Evolutionary conservation across 352 stramenopile species (phyloP).

Genomic region (Hyaloperonospora brassicae): DNA sequence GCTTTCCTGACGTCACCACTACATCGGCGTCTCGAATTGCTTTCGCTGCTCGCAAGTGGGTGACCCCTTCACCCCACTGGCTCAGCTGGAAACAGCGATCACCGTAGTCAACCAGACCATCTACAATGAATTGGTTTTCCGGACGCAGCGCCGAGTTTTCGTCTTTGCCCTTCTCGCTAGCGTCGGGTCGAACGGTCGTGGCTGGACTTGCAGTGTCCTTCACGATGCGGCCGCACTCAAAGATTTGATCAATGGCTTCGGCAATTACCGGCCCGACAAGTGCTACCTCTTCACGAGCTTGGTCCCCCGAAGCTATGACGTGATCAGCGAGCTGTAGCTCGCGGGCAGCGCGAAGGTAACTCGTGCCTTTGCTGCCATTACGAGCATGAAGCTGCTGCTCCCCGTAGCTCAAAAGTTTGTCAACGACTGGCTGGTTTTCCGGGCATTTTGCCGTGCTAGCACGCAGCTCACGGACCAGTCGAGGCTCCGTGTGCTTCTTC

Average conservation of each 20-base stretch:
- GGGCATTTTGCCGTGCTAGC: constrained; percentile 25
- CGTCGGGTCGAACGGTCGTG: constrained; percentile 31
- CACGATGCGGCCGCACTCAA: constrained; percentile 41
- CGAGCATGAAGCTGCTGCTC: constrained; percentile 49
- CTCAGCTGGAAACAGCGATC: constrained; percentile 45
- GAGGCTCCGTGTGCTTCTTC: constrained; percentile 19
- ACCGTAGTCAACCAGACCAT: constrained; percentile 44
- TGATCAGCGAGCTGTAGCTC: constrained; percentile 37
- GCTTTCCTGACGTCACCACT: constrained; percentile 35
- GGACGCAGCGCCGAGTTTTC: constrained; percentile 35
- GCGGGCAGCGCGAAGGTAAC: constrained; percentile 39
- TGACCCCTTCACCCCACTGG: constrained; percentile 43
- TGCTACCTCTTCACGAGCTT: constrained; percentile 29
- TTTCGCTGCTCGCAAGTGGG: constrained; percentile 42
- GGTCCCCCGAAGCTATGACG: constrained; percentile 36
- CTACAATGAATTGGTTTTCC: constrained; percentile 54
- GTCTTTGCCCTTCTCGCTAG: constrained; percentile 23
- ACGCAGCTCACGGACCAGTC: constrained; percentile 37
- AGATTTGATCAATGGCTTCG: constrained; percentile 65
- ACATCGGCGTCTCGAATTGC: constrained; percentile 40
- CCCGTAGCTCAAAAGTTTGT: constrained; percentile 44
- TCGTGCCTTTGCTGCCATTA: constrained; percentile 46
- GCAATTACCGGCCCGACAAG: constrained; percentile 43
- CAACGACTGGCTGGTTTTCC: constrained; percentile 54
- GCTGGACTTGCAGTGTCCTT: constrained; percentile 16